Conservation (phyloP, 2,329 filamentous ascomycete species). For the Calonectria pteridis region DNA sequence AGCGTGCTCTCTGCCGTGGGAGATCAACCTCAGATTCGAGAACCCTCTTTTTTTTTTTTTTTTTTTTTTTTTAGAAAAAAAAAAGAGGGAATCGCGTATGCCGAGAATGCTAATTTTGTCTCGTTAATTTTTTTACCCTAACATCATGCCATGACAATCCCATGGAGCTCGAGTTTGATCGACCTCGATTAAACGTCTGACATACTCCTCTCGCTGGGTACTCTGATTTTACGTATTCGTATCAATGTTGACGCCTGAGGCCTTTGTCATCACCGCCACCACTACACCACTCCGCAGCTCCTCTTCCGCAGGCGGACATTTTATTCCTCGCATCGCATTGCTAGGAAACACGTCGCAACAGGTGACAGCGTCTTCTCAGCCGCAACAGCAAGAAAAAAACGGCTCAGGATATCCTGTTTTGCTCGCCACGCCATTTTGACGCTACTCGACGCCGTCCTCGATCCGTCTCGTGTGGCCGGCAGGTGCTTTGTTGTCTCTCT, state of each 20-base stretch:
- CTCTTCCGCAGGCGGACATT: not conserved
- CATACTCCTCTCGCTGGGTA: not conserved
- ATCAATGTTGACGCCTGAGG: not conserved
- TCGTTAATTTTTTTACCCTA: not conserved
- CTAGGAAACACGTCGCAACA: not conserved
- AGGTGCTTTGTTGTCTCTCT: not conserved
- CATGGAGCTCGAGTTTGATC: not conserved
- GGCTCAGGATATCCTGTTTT: not conserved
- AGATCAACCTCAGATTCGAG: not conserved
- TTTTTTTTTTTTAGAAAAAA: too few species aligned
- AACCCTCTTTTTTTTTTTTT: too few species aligned
- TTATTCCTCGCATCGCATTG: not conserved
- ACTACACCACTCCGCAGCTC: not conserved
- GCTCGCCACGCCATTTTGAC: not conserved
- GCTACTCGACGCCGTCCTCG: not conserved
- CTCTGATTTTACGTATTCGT: not conserved
- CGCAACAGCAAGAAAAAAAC: not conserved
- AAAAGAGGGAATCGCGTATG: not conserved
- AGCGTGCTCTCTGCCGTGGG: not conserved
- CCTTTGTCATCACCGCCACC: not conserved
- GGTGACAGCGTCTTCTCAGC: too few species aligned
- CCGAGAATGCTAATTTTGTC: not conserved
- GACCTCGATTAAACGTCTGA: not conserved
- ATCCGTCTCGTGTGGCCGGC: not conserved
- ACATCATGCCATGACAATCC: too few species aligned